These are phyloP conservation scores for Xylaria sp. DNA, from an alignment of 2,329 filamentous ascomycete species.

Conservation along the genomic window DNA sequence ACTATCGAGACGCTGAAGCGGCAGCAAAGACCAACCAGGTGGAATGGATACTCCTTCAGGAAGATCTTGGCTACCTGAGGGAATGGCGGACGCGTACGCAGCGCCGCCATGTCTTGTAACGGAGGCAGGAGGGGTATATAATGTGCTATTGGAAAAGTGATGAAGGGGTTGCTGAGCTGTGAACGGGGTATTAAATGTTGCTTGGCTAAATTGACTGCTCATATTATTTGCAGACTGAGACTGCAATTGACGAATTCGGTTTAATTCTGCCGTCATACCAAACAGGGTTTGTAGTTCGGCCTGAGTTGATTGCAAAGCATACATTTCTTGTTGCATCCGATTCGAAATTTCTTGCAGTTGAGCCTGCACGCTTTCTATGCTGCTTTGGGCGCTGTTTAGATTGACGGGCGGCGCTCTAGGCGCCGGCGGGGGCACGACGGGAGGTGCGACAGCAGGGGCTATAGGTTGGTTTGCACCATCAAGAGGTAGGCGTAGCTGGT, in stretches of 20 bases:
- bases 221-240: constrained; percentile 39
- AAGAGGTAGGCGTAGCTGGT: constrained; percentile 60
- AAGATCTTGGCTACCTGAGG: constrained; percentile 64
- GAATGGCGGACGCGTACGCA: constrained; percentile 56
- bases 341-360: constrained; percentile 72
- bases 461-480: constrained; percentile 37
- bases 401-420: constrained; percentile 7
- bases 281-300: constrained; percentile 73
- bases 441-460: constrained; percentile 22
- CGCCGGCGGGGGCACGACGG: constrained; percentile 14
- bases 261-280: constrained; percentile 69
- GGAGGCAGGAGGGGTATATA: constrained; percentile 48
- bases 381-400: constrained; percentile 20
- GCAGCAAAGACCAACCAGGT: constrained; percentile 68
- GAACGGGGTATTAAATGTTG: constrained; percentile 27
- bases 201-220: constrained; percentile 29
- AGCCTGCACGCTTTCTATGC: constrained; percentile 53
- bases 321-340: constrained; percentile 71
- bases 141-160: constrained; percentile 37
- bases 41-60: constrained; percentile 69
- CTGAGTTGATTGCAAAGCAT: constrained; percentile 65
- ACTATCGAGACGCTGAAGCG: constrained; percentile 61
- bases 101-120: constrained; percentile 55
- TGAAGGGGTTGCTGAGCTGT: constrained; percentile 25
- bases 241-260: constrained; percentile 63